Evolutionary conservation across 208 protist genomes (phyloP).

Genomic region (Herpetomonas samuelpessoai): DNA sequence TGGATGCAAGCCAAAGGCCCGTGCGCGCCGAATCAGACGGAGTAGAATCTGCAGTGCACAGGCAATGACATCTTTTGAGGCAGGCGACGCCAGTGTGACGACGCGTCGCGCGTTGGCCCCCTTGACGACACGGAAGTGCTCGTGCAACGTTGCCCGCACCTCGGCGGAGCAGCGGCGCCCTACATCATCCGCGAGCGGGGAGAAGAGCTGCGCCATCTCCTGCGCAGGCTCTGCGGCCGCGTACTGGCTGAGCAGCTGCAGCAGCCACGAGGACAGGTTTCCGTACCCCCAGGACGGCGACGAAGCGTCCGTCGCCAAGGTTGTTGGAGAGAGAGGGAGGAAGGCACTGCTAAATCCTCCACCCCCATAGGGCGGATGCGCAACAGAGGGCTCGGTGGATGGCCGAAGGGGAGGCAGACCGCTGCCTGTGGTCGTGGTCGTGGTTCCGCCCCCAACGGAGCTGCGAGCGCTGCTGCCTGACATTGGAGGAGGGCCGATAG

Average conservation of each 20-base stretch:
- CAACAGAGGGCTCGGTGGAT: neutral
- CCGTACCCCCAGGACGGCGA: constrained; percentile 27
- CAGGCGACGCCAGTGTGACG: constrained; percentile 45
- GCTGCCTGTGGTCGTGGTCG: neutral
- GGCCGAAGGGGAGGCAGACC: neutral
- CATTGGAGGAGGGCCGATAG: too few relatives aligned
- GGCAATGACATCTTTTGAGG: constrained; percentile 49
- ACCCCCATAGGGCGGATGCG: too few relatives aligned
- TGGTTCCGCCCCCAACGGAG: neutral
- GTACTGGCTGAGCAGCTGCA: constrained; percentile 56
- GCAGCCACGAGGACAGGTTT: constrained; percentile 45
- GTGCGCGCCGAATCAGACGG: constrained; percentile 60
- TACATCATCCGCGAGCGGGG: constrained; percentile 80
- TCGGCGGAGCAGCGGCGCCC: constrained; percentile 61
- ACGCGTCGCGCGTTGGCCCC: constrained; percentile 58
- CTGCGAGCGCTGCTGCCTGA: too few relatives aligned
- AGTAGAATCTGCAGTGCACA: constrained; percentile 63
- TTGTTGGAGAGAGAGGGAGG: neutral
- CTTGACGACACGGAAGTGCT: constrained; percentile 76
- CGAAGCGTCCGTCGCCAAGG: neutral
- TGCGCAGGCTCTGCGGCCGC: constrained; percentile 34
- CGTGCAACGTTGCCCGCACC: constrained; percentile 46
- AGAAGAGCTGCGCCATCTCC: constrained; percentile 46
- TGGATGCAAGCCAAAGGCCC: constrained; percentile 72
- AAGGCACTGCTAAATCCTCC: too few relatives aligned